A percentile compares a stretch with the other conserved stretches of the same genome.
These are phyloP conservation scores for Fistulifera pelliculosa DNA, from an alignment of 108 stramenopile genomes.

Conservation along the genomic window DNA sequence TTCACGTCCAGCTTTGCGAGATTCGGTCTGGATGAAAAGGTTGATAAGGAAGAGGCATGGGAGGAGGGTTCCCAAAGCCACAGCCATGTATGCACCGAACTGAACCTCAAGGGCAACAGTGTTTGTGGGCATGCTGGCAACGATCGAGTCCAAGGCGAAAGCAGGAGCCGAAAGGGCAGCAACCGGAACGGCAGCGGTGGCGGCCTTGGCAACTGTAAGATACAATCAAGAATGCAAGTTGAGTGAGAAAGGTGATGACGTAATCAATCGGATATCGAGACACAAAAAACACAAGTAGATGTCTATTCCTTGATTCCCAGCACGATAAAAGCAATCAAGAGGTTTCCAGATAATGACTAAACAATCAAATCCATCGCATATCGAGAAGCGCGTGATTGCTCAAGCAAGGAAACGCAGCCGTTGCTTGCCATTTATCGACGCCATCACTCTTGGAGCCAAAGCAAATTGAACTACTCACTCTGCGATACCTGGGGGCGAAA, in stretches of 20 bases:
- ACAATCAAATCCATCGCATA: too few relatives aligned
- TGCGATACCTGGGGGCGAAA: constrained; percentile 64
- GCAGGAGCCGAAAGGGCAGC: constrained; percentile 62
- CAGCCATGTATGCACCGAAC: constrained; percentile 91
- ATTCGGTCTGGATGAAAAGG: constrained; percentile 87
- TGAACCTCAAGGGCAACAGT: constrained; percentile 82
- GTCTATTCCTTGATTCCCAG: too few relatives aligned
- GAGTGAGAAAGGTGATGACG: too few relatives aligned
- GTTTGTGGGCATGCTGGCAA: constrained; percentile 70
- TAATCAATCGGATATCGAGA: too few relatives aligned
- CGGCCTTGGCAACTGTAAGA: constrained; percentile 44
- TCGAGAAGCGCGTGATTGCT: too few relatives aligned
- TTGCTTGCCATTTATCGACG: too few relatives aligned
- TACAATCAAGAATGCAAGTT: too few relatives aligned
- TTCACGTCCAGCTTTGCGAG: constrained; percentile 69
- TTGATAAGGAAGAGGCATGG: constrained; percentile 89
- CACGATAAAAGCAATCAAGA: too few relatives aligned
- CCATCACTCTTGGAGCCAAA: too few relatives aligned
- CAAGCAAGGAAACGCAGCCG: too few relatives aligned
- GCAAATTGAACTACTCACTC: constrained; percentile 37
- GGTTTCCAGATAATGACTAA: too few relatives aligned
- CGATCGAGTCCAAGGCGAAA: constrained; percentile 79
- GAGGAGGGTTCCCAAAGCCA: constrained; percentile 89
- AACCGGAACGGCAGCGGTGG: constrained; percentile 55
- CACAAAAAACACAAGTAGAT: too few relatives aligned